These are phyloP conservation scores for Nannizziopsis arthrosporioides DNA, from an alignment of 2,329 filamentous ascomycete genomes.

Conservation along the genomic window DNA sequence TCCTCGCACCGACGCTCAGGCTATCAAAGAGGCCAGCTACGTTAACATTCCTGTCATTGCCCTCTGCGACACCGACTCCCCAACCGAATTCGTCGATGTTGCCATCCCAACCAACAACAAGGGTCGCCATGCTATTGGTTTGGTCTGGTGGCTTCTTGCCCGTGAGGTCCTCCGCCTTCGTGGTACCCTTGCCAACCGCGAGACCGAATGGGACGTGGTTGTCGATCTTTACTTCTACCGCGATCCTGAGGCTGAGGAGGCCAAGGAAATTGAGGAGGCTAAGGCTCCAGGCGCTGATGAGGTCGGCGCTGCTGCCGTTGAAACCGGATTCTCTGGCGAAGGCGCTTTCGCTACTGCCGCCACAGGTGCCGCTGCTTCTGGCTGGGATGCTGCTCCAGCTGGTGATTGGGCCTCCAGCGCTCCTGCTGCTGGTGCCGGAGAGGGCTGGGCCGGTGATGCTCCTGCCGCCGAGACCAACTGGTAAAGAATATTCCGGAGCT, in stretches of 20 bases:
- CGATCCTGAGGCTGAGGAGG: constrained; percentile 97
- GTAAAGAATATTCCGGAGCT: constrained; percentile 21
- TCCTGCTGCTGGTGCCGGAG: constrained; percentile 25
- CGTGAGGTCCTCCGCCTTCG: constrained; percentile 99
- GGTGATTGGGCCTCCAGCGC: constrained; percentile 42
- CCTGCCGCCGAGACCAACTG: constrained; percentile 24
- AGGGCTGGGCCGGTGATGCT: constrained; percentile 33
- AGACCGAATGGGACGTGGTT: constrained; percentile 98
- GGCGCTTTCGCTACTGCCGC: constrained; percentile 58
- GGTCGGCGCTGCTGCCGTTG: constrained; percentile 65
- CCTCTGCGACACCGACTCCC: constrained; percentile 97
- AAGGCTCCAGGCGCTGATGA: constrained; percentile 80
- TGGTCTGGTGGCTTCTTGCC: constrained; percentile 98
- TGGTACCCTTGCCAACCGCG: constrained; percentile 89
- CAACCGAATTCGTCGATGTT: constrained; percentile 98
- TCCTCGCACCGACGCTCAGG: constrained; percentile 98
- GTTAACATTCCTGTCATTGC: constrained; percentile 99
- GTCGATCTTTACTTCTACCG: constrained; percentile 99
- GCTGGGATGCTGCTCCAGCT: constrained; percentile 47
- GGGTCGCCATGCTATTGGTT: constrained; percentile 96
- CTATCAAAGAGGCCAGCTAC: constrained; percentile 99
- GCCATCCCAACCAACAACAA: constrained; percentile 99
- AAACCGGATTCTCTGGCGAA: constrained; percentile 60
- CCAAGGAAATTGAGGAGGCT: constrained; percentile 82
- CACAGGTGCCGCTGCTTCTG: constrained; percentile 48